Base-by-base conservation (phyloP, 345 rosid genomes). In the Viola odorata region DNA sequence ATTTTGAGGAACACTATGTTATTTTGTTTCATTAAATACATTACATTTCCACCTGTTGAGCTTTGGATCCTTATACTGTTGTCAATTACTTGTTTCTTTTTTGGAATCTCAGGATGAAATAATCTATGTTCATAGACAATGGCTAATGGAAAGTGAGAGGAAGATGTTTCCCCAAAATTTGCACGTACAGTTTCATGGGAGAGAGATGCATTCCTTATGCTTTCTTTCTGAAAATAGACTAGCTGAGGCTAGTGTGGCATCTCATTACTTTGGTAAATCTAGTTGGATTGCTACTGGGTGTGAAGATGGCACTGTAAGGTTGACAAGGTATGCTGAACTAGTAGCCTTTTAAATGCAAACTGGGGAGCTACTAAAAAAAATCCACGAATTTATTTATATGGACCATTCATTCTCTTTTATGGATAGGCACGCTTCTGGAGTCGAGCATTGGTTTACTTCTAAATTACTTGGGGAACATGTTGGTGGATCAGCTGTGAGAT, bases 271-370 rank as follows among this genome's bases (percentile, higher is more conserved):
- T 58, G 74, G 65, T 57, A 75, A 58, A 54, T 74, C 84, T 41
- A 83, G 86, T 70, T 94, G 99, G 97, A 73, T 94, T 78, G 89
- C 89, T 55, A 88, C 99, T 68, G 97, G 99, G 38, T 90, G 96
- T 80, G 97, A 94, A 79, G 97, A 90, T 82, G 97, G 99, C 76
- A 86, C 96, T 57, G 97, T 94, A 71, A 86, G 99, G 75, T 74
- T 94, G 83, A 90, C 95, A 50, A 81, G 89, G 98, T 92, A 76
- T 61, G 70, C 37, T 51, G 13, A 7, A 11, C 51, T 41, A 12
- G 7, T 23, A 11, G 49, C 44, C 55, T 8, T 37, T 48, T 44
- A 41, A 38, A 50, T n/a, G 12, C 41, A 58, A 63, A 66, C 36
- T 23, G 32, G 32, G 2, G 2, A 23, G 1, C 32, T 23, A 23